Conservation (phyloP, 495 filamentous ascomycete genomes). For the Penicillium canariense region DNA sequence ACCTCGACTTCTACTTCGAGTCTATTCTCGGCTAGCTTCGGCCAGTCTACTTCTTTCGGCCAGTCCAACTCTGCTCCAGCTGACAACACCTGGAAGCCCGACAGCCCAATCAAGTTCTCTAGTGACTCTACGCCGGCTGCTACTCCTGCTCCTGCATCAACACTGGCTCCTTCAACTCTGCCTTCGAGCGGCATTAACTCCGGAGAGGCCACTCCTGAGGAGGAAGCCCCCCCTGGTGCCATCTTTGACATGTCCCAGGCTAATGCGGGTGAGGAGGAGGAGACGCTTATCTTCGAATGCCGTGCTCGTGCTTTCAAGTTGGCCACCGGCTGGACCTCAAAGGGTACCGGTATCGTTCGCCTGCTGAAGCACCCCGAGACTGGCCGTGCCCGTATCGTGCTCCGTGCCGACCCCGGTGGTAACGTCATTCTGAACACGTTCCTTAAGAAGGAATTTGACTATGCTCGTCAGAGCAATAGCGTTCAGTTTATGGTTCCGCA, state of each 20-base stretch:
- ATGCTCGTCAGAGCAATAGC: slow-evolving; percentile 52
- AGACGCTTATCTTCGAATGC: slow-evolving; percentile 60
- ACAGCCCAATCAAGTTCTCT: slow-evolving; percentile 51
- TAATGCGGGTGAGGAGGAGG: slow-evolving; percentile 69
- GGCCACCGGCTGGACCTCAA: slow-evolving; percentile 48
- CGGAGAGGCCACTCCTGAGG: slow-evolving; percentile 57
- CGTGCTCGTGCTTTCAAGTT: slow-evolving; percentile 62
- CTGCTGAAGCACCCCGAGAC: slow-evolving; percentile 66
- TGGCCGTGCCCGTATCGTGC: slow-evolving; percentile 58
- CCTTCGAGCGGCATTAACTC: slow-evolving; percentile 39
- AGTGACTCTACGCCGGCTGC: slow-evolving; percentile 12
- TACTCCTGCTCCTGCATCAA: slow-evolving; percentile 34
- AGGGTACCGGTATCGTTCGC: slow-evolving; percentile 63
- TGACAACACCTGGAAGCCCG: slow-evolving; percentile 55
- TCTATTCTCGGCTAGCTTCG: slow-evolving; percentile 20
- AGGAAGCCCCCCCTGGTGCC: slow-evolving; percentile 49
- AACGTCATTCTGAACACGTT: slow-evolving; percentile 65
- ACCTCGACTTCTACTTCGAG: slow-evolving; percentile 25
- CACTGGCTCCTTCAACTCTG: slow-evolving; percentile 34
- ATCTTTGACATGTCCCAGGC: slow-evolving; percentile 59
- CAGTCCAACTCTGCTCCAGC: slow-evolving; percentile 16
- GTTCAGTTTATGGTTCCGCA: slow-evolving; percentile 55
- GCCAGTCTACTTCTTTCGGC: not conserved
- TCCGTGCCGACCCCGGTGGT: slow-evolving; percentile 68
- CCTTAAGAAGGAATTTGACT: slow-evolving; percentile 56